phyloP scores from a whole-genome alignment of 441 rosid species.

The Erodium moschatum region DNA sequence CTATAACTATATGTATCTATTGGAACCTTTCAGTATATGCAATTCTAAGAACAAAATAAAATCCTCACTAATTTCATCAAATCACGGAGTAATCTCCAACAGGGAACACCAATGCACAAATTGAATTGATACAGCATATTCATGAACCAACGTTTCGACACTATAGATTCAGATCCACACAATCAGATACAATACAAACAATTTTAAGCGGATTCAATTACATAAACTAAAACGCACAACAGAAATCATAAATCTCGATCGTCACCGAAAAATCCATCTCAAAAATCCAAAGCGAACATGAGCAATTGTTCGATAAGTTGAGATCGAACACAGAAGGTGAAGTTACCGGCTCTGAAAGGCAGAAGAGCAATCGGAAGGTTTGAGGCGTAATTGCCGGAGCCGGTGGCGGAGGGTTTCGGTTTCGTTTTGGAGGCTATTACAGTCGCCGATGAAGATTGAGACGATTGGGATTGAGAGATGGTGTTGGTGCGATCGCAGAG shows the following conservation, averaged over 20 bases:
- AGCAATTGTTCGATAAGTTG: neutral
- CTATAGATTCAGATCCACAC: neutral
- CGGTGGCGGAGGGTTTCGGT: neutral
- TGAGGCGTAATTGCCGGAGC: neutral
- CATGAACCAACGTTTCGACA: neutral
- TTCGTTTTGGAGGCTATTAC: neutral
- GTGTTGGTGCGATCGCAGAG: neutral
- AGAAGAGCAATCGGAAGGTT: neutral
- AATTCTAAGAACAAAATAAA: neutral
- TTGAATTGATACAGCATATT: neutral
- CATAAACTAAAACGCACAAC: neutral
- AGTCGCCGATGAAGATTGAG: neutral
- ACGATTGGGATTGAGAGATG: neutral
- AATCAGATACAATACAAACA: neutral
- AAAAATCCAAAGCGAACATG: neutral
- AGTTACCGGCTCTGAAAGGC: neutral
- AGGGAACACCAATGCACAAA: neutral
- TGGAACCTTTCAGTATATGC: neutral
- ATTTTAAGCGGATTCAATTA: neutral
- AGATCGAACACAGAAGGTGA: neutral
- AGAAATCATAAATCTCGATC: neutral
- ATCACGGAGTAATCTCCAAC: neutral
- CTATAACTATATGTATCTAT: neutral
- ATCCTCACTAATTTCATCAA: neutral
- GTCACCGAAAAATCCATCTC: neutral